Conservation (phyloP, 202 grass and related monocot species). For the Panicum virgatum region DNA sequence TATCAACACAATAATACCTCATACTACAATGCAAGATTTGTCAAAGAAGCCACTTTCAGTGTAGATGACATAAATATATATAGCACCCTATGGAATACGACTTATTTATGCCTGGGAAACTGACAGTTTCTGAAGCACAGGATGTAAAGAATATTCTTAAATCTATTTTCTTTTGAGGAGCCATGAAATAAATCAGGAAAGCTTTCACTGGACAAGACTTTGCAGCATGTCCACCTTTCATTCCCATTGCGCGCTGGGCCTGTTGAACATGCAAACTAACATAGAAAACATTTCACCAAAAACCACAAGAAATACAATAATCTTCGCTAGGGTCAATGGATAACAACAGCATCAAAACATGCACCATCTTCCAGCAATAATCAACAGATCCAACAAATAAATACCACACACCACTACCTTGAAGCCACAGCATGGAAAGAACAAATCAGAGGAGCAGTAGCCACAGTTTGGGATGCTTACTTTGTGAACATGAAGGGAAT, state of each 20-base stretch:
- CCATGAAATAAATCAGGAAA: neutral
- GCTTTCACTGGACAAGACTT: neutral
- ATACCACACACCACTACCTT: neutral
- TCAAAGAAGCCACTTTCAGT: neutral
- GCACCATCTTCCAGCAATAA: neutral
- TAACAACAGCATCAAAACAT: neutral
- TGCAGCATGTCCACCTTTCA: neutral
- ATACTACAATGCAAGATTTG: neutral
- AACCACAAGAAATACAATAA: constrained; percentile 1
- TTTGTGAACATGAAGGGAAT: constrained; percentile 99
- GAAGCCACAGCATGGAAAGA: neutral
- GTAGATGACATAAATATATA: neutral
- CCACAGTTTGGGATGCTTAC: constrained; percentile 37
- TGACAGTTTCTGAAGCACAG: neutral
- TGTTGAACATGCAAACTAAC: neutral
- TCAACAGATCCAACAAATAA: neutral
- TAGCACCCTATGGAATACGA: neutral
- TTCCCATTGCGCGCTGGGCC: neutral
- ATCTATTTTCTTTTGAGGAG: neutral
- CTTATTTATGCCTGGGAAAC: neutral
- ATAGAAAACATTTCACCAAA: neutral
- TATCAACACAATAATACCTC: neutral
- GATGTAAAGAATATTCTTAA: constrained; percentile 2
- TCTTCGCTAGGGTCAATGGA: neutral
- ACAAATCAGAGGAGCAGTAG: neutral